Conservation (phyloP, 306 rosid species). For the Corylus avellana region DNA sequence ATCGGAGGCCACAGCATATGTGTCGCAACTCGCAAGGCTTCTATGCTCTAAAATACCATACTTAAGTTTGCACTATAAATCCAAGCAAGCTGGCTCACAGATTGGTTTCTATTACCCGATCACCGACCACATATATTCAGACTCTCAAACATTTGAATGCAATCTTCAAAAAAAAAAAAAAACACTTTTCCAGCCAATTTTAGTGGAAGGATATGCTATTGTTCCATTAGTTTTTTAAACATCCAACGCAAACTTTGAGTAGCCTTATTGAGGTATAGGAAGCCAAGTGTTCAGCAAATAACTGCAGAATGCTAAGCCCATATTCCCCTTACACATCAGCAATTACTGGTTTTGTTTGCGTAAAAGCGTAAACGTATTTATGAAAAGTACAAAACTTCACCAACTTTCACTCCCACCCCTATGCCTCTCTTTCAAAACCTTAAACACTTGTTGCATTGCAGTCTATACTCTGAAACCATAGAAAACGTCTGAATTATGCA, state of each 20-base stretch:
- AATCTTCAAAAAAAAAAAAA: too few relatives aligned
- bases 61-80: not conserved
- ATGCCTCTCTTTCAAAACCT: not conserved
- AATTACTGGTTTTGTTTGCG: not conserved
- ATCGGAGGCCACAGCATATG: not conserved
- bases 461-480: not conserved
- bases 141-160: not conserved
- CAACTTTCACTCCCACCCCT: slow-evolving; percentile 3
- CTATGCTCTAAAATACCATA: not conserved
- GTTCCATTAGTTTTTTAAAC: not conserved
- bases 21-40: not conserved
- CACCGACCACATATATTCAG: not conserved
- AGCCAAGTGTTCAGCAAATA: not conserved
- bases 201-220: not conserved
- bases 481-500: not conserved
- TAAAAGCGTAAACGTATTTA: not conserved
- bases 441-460: slow-evolving; percentile 7
- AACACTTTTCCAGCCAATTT: not conserved
- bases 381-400: not conserved
- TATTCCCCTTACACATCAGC: not conserved
- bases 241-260: not conserved
- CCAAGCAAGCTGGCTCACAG: too few relatives aligned
- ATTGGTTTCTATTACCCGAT: not conserved
- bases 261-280: not conserved
- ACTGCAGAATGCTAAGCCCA: not conserved